These are phyloP conservation scores for Juncus inflexus DNA, from an alignment of 176 grass and related monocot species.

Conservation along the genomic window DNA sequence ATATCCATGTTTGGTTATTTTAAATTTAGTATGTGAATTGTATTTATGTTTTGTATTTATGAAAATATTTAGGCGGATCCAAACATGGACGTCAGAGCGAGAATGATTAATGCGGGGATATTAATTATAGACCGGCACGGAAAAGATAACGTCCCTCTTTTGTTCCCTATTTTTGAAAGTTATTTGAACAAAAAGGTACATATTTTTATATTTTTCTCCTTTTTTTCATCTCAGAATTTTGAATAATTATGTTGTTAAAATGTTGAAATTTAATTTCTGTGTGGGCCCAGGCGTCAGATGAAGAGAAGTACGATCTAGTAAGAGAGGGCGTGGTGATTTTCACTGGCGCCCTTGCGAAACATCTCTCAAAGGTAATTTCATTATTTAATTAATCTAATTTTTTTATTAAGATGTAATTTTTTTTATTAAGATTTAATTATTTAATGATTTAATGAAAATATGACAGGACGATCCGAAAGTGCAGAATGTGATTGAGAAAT, in stretches of 20 bases:
- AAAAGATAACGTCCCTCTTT: constrained; percentile 94
- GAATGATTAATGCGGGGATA: constrained; percentile 99
- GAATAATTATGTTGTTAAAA: too few relatives aligned
- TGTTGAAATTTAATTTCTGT: too few relatives aligned
- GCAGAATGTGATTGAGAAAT: constrained; percentile 90
- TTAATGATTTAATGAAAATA: constrained; percentile 23
- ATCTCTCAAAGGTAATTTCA: constrained; percentile 77
- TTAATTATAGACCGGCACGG: constrained; percentile 94
- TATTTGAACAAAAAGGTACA: constrained; percentile 94
- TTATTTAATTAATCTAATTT: neutral
- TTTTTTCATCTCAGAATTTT: too few relatives aligned
- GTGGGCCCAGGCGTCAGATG: constrained; percentile 59
- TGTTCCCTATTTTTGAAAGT: constrained; percentile 99
- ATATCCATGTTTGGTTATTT: too few relatives aligned
- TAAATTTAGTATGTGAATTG: too few relatives aligned
- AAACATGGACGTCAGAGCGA: constrained; percentile 80
- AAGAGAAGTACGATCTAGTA: constrained; percentile 95
- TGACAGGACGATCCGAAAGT: constrained; percentile 98
- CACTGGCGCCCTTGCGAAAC: constrained; percentile 95
- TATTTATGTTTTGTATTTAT: neutral
- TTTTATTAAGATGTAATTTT: neutral
- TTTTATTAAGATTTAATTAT: neutral
- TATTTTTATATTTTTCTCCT: constrained; percentile 13
- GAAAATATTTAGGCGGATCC: constrained; percentile 69
- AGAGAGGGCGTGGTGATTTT: constrained; percentile 99